Percentiles rank a stretch among this genome's conserved stretches.
Evolutionary conservation across 228 moss, liverwort and hornwort genomes (phyloP).

Genomic region (Sphagnum fallax): DNA sequence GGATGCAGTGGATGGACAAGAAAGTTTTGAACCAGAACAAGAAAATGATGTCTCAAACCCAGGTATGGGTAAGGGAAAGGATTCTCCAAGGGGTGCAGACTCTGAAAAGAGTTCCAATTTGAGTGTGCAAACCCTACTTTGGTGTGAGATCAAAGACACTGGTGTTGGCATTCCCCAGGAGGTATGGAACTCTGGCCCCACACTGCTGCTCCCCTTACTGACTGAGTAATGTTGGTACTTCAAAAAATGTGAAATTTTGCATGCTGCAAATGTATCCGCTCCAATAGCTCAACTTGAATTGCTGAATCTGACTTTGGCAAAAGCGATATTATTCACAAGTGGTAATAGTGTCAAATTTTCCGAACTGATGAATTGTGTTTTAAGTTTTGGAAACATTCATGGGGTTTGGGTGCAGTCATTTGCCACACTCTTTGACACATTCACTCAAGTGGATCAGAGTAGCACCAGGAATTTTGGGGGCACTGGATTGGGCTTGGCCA

Average conservation of each 20-base stretch:
- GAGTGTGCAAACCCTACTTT: slow-evolving; percentile 1
- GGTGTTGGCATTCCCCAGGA: slow-evolving; percentile 21
- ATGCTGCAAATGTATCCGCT: no score
- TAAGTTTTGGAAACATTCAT: no score
- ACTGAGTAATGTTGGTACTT: no score
- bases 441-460: slow-evolving; percentile 14
- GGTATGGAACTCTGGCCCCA: not conserved
- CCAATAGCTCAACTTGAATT: no score
- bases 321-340: no score
- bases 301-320: no score
- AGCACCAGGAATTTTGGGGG: slow-evolving; percentile 15
- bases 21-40: not conserved
- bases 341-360: no score
- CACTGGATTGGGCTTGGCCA: slow-evolving; percentile 15
- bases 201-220: no score
- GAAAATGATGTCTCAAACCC: not conserved
- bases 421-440: slow-evolving; percentile 18
- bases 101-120: not conserved
- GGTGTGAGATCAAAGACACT: slow-evolving; percentile 18
- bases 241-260: no score
- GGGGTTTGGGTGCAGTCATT: slow-evolving; percentile 6
- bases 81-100: not conserved
- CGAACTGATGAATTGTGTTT: no score
- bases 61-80: not conserved
- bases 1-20: not conserved